Evolutionary conservation across 192 early-diverging fungal species (phyloP), one percentile per base, ranked within the genome.

Genomic region (Entomortierella lignicola): DNA sequence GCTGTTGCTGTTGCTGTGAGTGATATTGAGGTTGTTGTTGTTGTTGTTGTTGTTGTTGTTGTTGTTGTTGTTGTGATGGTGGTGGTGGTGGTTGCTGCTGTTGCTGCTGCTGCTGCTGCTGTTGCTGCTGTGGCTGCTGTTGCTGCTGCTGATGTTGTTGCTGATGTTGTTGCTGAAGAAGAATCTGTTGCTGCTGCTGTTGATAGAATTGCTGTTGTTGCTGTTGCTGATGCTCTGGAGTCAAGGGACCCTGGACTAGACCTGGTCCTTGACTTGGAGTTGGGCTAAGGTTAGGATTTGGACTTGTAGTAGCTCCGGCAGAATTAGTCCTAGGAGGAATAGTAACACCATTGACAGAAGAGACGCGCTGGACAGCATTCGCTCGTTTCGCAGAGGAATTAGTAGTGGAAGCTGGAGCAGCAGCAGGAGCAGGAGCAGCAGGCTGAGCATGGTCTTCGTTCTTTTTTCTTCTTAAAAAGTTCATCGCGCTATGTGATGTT

Each of bases 121-220:
- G 11, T 37, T 56, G 17, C 39, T 71, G 8, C 23, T 30, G 13
- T 41, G 23, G 15, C 25, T 51, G 21, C 25, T 63, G 39, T 29
- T 43, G 41, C 12, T 50, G 43, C 30, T 55, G 30, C 31, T 66
- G 34, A n/a, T 55, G 52, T 27, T 34, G 18, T n/a, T 43, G 52
- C 66, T 56, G 44, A 59, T 43, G 26, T 56, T 64, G n/a, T 75
- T 66, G 39, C 37, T 64, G 32, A 47, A 32, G 34, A 25, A 31
- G 62, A 43, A 60, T 32, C 32, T 60, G 47, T 54, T 64, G 63
- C 66, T 56, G 44, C 53, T 43, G 26, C 63, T 64, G n/a, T 75
- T 66, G 39, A 11, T 32, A 55, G 21, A 47, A 37, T 21, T 68
- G 64, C 27, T 66, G 64, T 25, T 56, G 42, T 27, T 57, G 34